These are phyloP conservation scores for Dioscorea dumetorum DNA, from an alignment of 106 monocot genomes.

Conservation along the genomic window DNA sequence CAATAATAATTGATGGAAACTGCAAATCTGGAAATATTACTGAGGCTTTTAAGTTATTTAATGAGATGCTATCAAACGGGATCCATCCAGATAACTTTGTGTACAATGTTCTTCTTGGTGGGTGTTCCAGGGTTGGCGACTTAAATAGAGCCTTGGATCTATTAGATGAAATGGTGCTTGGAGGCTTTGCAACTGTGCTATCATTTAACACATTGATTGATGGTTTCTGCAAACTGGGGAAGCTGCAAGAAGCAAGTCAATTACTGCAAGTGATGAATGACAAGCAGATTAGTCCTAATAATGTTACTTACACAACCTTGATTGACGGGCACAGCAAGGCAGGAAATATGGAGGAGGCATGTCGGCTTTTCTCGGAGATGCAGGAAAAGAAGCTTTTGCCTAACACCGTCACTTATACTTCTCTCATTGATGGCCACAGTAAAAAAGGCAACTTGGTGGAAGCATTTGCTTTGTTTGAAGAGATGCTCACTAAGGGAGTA, in stretches of 20 bases:
- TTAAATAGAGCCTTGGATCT: constrained; percentile 44
- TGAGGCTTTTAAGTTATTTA: constrained; percentile 61
- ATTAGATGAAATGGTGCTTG: constrained; percentile 39
- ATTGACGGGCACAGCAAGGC: constrained; percentile 48
- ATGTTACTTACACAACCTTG: constrained; percentile 45
- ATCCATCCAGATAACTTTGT: constrained; percentile 47
- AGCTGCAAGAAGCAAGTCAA: constrained; percentile 42
- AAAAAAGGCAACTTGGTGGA: constrained; percentile 24
- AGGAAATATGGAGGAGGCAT: constrained; percentile 45
- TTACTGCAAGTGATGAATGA: constrained; percentile 47
- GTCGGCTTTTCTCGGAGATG: constrained; percentile 49
- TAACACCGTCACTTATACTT: constrained; percentile 50
- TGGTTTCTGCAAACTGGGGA: constrained; percentile 63
- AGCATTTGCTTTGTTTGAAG: constrained; percentile 50
- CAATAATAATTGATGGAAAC: constrained; percentile 57
- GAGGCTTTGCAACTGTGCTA: constrained; percentile 31
- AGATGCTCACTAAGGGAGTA: constrained; percentile 45
- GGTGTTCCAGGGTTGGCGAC: constrained; percentile 53
- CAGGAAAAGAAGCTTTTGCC: constrained; percentile 43
- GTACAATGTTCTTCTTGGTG: constrained; percentile 46
- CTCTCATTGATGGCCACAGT: constrained; percentile 47
- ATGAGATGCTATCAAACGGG: constrained; percentile 64
- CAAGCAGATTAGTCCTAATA: constrained; percentile 40
- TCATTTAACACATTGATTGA: constrained; percentile 65
- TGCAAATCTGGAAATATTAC: constrained; percentile 48